Percentiles rank a stretch among this genome's conserved stretches.
Conservation (phyloP, 78 protist species). For the Cavenderia fasciculata region DNA sequence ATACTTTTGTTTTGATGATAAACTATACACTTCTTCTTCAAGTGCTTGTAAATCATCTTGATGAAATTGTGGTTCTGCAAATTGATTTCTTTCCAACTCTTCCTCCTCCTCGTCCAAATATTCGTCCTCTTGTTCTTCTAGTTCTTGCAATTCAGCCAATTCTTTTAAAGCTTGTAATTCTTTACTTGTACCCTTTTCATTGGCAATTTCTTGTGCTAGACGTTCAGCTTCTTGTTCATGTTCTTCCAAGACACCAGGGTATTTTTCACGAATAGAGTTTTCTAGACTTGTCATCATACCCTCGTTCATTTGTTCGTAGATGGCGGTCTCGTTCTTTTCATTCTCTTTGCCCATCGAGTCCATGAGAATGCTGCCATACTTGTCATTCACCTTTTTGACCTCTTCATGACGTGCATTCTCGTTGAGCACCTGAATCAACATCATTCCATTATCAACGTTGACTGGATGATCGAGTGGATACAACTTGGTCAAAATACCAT, state of each 20-base stretch:
- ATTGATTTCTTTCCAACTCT: slow-evolving; percentile 9
- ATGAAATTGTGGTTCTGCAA: too few relatives aligned
- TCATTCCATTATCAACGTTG: slow-evolving; percentile 33
- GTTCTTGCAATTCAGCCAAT: background rate
- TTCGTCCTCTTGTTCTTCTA: background rate
- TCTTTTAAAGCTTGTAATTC: background rate
- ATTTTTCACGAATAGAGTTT: slow-evolving; percentile 8
- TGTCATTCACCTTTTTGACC: background rate
- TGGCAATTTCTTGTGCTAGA: background rate
- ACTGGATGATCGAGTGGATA: slow-evolving; percentile 57
- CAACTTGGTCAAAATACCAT: background rate
- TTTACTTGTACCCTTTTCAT: background rate
- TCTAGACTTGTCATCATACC: slow-evolving; percentile 5
- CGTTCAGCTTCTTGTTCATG: slow-evolving; percentile 2
- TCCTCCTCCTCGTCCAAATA: background rate
- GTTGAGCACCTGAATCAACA: slow-evolving; percentile 35
- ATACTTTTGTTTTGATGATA: too few relatives aligned
- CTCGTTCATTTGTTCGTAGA: slow-evolving; percentile 3
- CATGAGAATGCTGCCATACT: slow-evolving; percentile 9
- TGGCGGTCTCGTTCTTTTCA: background rate
- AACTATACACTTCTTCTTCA: too few relatives aligned
- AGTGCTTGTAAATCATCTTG: too few relatives aligned
- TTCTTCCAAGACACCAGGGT: slow-evolving; percentile 25
- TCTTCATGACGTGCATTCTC: slow-evolving; percentile 30
- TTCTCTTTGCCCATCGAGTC: slow-evolving; percentile 48